phyloP scores from a whole-genome alignment of 179 eudicot species.

The Beta lomatogona region DNA sequence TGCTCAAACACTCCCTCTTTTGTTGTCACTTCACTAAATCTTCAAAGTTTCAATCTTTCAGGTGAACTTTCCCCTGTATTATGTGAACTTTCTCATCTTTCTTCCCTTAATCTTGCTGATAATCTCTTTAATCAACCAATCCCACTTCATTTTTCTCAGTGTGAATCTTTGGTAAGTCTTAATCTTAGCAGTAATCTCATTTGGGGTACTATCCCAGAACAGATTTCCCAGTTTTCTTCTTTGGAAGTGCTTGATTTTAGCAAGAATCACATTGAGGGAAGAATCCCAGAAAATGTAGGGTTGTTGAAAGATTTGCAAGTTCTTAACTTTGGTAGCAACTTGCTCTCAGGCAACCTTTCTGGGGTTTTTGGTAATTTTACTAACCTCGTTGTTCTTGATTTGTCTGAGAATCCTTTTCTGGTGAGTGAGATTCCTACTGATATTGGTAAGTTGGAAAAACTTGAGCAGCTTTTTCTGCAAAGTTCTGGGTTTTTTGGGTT shows the following conservation, averaged over 20 bases:
- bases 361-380: slow-evolving; percentile 62
- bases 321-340: slow-evolving; percentile 68
- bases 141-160: slow-evolving; percentile 78
- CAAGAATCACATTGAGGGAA: slow-evolving; percentile 67
- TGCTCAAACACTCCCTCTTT: slow-evolving; percentile 45
- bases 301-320: slow-evolving; percentile 48
- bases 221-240: slow-evolving; percentile 67
- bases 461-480: slow-evolving; percentile 68
- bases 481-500: slow-evolving; percentile 71
- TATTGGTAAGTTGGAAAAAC: slow-evolving; percentile 57
- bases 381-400: slow-evolving; percentile 65
- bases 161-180: slow-evolving; percentile 53
- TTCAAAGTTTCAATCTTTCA: slow-evolving; percentile 73
- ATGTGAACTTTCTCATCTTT: slow-evolving; percentile 51
- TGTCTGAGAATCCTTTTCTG: slow-evolving; percentile 69
- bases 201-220: slow-evolving; percentile 89
- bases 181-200: slow-evolving; percentile 75
- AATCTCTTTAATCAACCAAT: slow-evolving; percentile 76
- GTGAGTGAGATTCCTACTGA: slow-evolving; percentile 63
- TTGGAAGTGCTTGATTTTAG: slow-evolving; percentile 70
- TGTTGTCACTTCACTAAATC: slow-evolving; percentile 51
- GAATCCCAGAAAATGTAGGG: slow-evolving; percentile 68
- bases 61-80: slow-evolving; percentile 71
- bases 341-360: slow-evolving; percentile 67
- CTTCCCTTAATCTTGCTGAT: slow-evolving; percentile 68